Conservation (phyloP, 495 filamentous ascomycete genomes). For the Chlorociboria aeruginascens region DNA sequence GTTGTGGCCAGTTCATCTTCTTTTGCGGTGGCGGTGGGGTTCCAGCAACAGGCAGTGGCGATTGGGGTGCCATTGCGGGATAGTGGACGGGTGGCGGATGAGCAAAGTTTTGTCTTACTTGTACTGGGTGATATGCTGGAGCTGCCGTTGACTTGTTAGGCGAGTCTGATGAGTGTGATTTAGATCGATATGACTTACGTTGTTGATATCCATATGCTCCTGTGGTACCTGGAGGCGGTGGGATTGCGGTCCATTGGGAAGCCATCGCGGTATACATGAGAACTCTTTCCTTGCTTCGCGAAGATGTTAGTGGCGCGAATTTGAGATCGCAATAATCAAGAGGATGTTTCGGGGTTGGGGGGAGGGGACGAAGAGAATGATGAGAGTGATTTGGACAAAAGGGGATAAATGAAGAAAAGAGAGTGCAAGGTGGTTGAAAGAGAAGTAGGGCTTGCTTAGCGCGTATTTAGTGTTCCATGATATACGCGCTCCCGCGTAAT, state of each 20-base stretch:
- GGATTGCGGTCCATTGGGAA: slow-evolving; percentile 12
- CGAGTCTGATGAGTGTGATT: neutral
- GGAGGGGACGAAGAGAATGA: neutral
- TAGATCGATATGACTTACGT: slow-evolving; percentile 10
- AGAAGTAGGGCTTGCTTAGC: slow-evolving; percentile 3
- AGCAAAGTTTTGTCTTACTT: slow-evolving; percentile 23
- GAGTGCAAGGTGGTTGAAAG: slow-evolving; percentile 2
- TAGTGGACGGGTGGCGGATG: slow-evolving; percentile 27
- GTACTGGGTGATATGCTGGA: slow-evolving; percentile 40
- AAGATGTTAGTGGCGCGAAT: slow-evolving; percentile 14
- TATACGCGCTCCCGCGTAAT: neutral
- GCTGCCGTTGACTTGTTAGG: slow-evolving; percentile 15
- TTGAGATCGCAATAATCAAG: neutral
- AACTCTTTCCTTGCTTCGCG: slow-evolving; percentile 3
- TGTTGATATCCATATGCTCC: slow-evolving; percentile 11
- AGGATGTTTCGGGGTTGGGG: neutral
- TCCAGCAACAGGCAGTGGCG: slow-evolving; percentile 14
- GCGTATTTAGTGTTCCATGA: slow-evolving; percentile 2
- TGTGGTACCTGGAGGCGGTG: slow-evolving; percentile 17
- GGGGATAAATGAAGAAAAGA: slow-evolving; percentile 12
- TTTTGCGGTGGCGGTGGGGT: slow-evolving; percentile 24
- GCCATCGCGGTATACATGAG: slow-evolving; percentile 16
- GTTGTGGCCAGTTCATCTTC: slow-evolving; percentile 63
- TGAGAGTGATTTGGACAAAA: slow-evolving; percentile 1
- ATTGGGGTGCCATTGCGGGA: slow-evolving; percentile 8